Evolutionary conservation across 345 rosid genomes (phyloP).

Genomic region (Brassica incana): DNA sequence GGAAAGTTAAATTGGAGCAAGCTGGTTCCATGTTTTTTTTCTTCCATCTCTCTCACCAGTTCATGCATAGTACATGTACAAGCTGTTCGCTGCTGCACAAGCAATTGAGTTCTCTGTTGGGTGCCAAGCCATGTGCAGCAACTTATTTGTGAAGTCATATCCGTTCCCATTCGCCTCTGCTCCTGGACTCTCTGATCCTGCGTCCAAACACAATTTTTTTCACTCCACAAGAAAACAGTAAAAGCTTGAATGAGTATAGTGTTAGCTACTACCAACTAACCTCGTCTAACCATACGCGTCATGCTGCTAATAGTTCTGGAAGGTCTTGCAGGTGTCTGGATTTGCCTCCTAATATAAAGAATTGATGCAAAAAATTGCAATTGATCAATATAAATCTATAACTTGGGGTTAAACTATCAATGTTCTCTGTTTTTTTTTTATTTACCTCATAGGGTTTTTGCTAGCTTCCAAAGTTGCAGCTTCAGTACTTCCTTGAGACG

Average conservation of each 20-base stretch:
- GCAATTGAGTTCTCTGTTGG: constrained; percentile 94
- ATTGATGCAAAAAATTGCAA: constrained; percentile 3
- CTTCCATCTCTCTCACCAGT: constrained; percentile 16
- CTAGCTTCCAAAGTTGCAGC: constrained; percentile 98
- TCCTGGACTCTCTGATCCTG: constrained; percentile 81
- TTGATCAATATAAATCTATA: background rate
- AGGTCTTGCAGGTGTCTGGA: constrained; percentile 90
- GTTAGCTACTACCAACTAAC: constrained; percentile 47
- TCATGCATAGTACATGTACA: constrained; percentile 98
- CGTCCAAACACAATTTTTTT: constrained; percentile 27
- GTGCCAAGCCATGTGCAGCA: constrained; percentile 99
- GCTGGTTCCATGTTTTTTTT: constrained; percentile 24
- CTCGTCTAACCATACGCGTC: constrained; percentile 63
- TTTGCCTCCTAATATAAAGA: constrained; percentile 50
- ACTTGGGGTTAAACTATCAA: background rate
- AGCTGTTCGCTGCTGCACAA: constrained; percentile 99
- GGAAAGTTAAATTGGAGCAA: constrained; percentile 29
- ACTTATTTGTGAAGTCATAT: constrained; percentile 78
- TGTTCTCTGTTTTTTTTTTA: background rate
- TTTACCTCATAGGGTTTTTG: constrained; percentile 98
- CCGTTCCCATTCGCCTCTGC: constrained; percentile 84
- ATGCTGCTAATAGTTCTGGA: constrained; percentile 83
- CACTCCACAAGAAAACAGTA: background rate
- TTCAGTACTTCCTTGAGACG: constrained; percentile 74
- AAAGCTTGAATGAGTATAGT: background rate